Base-by-base conservation (phyloP, 179 eudicot species). In the Actinidia chinensis region DNA sequence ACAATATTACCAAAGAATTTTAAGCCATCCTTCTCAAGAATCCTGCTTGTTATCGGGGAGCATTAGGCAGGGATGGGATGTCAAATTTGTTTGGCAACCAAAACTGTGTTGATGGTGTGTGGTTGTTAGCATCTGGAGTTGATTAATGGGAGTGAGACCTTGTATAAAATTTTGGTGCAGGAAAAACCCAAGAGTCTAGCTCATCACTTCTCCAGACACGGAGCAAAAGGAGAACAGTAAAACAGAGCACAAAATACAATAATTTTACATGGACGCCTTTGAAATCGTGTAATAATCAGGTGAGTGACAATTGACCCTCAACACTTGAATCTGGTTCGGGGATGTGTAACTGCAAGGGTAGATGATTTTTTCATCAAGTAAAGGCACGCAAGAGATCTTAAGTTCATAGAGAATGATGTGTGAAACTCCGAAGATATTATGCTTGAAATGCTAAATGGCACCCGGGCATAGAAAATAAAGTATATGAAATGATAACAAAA, bases 91-190 rank as follows among this genome's bases (percentile, higher is more conserved):
- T 79, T 90, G 97, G 95, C 95, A 48, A 88, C 87, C 87, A 92
- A 76, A 60, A 28, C 33, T 91, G 83, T 91, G 97, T 68, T 91
- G 97, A 69, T 92, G 97, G 81, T 92, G 95, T 92, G 95, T 43
- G 92, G 91, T 77, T 77, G 95, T 68, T 73, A 91, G 79, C 95
- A 92, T 88, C 77, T 89, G 97, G 52, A 89, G 87, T 74, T 89
- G 95, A 82, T 89, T 94, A 85, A 84, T 91, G 33, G 33, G 95
- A 85, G 83, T 91, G 97, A 80, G 93, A 58, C 89, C 89, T 78
- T 86, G 95, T 91, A 92, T 89, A 67, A 89, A 88, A 76, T 92
- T 92, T 75, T 85, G 93, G 78, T 91, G 97, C 84, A 91, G 97
- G 61, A 92, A 88, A 82, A 79, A 28, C 33, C 72, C 94, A 91